Base-by-base conservation (phyloP, 176 grass and related monocot species). In the Puya raimondii region DNA sequence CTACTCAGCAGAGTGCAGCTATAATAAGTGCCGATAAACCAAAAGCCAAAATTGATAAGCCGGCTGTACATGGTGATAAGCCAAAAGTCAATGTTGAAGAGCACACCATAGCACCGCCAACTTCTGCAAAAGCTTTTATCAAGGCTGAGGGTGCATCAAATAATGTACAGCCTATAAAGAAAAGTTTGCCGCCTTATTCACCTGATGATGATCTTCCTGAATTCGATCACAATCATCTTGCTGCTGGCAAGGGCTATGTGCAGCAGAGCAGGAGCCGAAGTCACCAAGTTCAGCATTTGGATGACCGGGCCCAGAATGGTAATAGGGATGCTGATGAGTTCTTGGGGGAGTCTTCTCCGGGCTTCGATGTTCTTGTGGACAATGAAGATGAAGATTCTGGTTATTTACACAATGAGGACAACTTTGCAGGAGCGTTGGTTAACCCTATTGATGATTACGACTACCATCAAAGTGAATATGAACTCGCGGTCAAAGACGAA, bases 281-380 rank as follows among this genome's bases (percentile, higher is more conserved):
- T 75, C 77, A 76, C 57, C 50, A 83, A 23, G 70, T 71, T 64
- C 70, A 68, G 66, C 73, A 10, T 80, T 65, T 58, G 15, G 86
- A 87, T 68, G 86, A 87, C 50, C 65, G 81, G n/a, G 68, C 93
- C 16, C 84, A 85, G 61, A 80, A 90, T 78, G 86, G 86, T 72
- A 42, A 42, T 42, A 79, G 80, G 78, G 94, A 99, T 10, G 72
- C 72, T 58, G 89, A 90, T 81, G 87, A 99, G 8, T 73, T 92
- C 59, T 56, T 79, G 47, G 79, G 77, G 18, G 93, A 97, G 72
- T 88, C 88, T 81, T 88, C 93, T 11, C 89, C 89, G 77, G 94
- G 89, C 49, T 97, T 97, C 81, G 93, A 97, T 52, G 93, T 97
- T 73, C 86, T 97, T 63, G 93, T 97, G 51, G 86, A 92, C 73